These are phyloP conservation scores for Fusarium liriodendri DNA, from an alignment of 2,329 filamentous ascomycete species.

Conservation along the genomic window DNA sequence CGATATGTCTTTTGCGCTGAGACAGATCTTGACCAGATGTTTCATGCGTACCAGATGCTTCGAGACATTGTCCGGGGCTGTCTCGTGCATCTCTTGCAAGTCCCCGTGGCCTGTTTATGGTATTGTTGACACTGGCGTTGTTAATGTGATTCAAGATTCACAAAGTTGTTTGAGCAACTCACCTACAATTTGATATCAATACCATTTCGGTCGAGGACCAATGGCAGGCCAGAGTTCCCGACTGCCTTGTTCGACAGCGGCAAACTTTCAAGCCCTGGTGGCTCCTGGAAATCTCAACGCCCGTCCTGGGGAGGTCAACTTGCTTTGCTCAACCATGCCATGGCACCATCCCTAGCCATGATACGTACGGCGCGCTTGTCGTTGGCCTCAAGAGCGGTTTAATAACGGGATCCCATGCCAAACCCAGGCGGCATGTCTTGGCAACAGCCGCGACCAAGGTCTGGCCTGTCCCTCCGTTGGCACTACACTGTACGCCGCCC, in stretches of 20 bases:
- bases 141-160: neutral
- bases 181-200: neutral
- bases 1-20: slow-evolving; percentile 4
- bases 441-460: slow-evolving; percentile 27
- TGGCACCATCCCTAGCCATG: slow-evolving; percentile 13
- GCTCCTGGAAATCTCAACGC: neutral
- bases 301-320: slow-evolving; percentile 9
- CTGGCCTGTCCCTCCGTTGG: slow-evolving; percentile 22
- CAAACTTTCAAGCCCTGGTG: neutral
- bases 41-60: slow-evolving; percentile 9
- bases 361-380: slow-evolving; percentile 10
- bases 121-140: slow-evolving; percentile 3
- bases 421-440: slow-evolving; percentile 32
- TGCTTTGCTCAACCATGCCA: slow-evolving; percentile 26
- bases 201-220: slow-evolving; percentile 4
- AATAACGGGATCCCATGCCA: slow-evolving; percentile 22
- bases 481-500: slow-evolving; percentile 22
- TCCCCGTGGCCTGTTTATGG: neutral
- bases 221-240: neutral
- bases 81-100: neutral
- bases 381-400: slow-evolving; percentile 16
- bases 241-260: slow-evolving; percentile 7
- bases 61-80: neutral
- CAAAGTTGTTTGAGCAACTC: slow-evolving; percentile 1
- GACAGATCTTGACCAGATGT: slow-evolving; percentile 12